Percentiles rank a stretch among this genome's conserved stretches.
Conservation (phyloP, 768 basidiomycete species). For the Coprinopsis sp. region DNA sequence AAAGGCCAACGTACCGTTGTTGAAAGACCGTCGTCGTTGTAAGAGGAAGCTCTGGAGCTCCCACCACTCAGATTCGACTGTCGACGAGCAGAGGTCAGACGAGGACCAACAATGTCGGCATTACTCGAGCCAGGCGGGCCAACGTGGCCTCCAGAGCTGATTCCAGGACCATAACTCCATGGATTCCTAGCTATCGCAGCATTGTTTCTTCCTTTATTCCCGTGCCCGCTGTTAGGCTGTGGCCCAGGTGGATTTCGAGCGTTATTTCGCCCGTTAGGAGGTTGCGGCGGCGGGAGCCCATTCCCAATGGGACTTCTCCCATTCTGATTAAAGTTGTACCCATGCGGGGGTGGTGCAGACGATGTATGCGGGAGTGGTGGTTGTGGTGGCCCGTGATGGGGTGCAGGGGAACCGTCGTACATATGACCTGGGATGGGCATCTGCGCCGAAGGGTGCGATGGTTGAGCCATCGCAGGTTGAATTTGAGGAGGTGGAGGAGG, state of each 20-base stretch:
- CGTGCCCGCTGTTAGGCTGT: slow-evolving; percentile 22
- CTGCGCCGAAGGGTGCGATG: slow-evolving; percentile 15
- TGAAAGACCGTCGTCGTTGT: slow-evolving; percentile 71
- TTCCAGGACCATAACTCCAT: slow-evolving; percentile 73
- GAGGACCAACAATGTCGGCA: slow-evolving; percentile 60
- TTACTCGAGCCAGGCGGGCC: slow-evolving; percentile 23
- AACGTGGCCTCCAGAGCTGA: slow-evolving; percentile 43
- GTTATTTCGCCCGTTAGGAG: slow-evolving; percentile 17
- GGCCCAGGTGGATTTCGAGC: slow-evolving; percentile 10
- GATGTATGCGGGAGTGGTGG: slow-evolving; percentile 14
- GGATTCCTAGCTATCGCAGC: slow-evolving; percentile 42
- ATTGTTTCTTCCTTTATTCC: slow-evolving; percentile 24
- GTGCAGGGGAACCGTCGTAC: slow-evolving; percentile 12
- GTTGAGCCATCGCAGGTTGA: slow-evolving; percentile 24
- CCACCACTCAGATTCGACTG: slow-evolving; percentile 43
- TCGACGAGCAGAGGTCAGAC: slow-evolving; percentile 53
- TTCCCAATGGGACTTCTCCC: slow-evolving; percentile 17
- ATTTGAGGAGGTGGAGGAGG: slow-evolving; percentile 18
- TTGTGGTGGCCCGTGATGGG: slow-evolving; percentile 15
- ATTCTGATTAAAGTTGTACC: slow-evolving; percentile 16
- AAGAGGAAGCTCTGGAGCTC: slow-evolving; percentile 48
- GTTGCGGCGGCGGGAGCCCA: slow-evolving; percentile 20
- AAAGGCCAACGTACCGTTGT: slow-evolving; percentile 55
- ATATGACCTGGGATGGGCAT: slow-evolving; percentile 15
- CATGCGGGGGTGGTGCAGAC: slow-evolving; percentile 15